Base-by-base conservation (phyloP, 805 yeast species). In the Metschnikowia amazonensis region DNA sequence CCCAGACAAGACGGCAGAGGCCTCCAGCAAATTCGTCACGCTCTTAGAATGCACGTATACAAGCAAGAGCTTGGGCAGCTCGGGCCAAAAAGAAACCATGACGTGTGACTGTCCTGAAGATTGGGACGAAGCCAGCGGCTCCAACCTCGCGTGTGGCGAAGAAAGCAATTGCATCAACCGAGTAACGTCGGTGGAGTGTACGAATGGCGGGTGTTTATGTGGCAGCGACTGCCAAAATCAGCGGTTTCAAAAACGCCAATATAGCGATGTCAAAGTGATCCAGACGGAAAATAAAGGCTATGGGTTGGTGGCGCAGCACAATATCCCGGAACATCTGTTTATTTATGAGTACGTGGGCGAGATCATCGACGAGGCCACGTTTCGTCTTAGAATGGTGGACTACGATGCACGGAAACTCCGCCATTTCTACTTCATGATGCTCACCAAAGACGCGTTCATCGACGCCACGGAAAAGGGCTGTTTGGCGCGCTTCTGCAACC, bases 381-480 rank as follows among this genome's bases (percentile, higher is more conserved):
- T 90, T 63, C 73, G 88, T 42, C 72, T 72, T 40, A 76, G 97
- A 49, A 86, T 84, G 84, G 70, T 79, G 34, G 77, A 76, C 36
- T 92, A 92, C 63, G 95, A 86, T 58, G 66, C 71, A 30, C 76
- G 76, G 57, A 79, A 82, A 4, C 72, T 83, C 50, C 80, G 80
- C 63, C 97, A 90, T 65, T 90, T 90, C 57, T 90, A 90, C 66
- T 90, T 90, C 65, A 90, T 90, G 97, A 88, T 88, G 96, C 75
- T 90, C 48, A 94, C 89, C 57, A 86, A 83, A 62, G 89, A 89
- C 48, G 92, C 92, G 60, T 94, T 89, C 60, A 88, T 92, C 47
- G 99, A 92, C 65, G 99, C 99, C 39, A 92, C 98, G 1, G 76
- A 76, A 40, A 85, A 80, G 67, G 99, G 98, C 6, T 80, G 89